phyloP scores from a whole-genome alignment of 2,329 filamentous ascomycete genomes.

The Cercospora brassicicola region DNA sequence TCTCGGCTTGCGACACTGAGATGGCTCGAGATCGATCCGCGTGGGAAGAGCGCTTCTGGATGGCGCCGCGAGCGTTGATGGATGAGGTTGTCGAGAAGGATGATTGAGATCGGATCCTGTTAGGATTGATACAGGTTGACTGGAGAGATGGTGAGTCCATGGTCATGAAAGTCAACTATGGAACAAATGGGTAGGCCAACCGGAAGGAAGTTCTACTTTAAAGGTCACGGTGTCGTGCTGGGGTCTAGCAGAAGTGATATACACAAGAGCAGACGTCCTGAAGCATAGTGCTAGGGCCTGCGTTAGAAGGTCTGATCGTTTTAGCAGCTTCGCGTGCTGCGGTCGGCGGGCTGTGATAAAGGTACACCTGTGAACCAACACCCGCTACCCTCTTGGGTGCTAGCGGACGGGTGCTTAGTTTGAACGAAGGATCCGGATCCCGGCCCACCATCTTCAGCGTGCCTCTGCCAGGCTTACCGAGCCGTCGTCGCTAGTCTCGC shows the following conservation, averaged over 20 bases:
- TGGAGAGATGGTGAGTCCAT: conserved; percentile 40
- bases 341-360: conserved; percentile 28
- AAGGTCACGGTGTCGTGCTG: conserved; percentile 23
- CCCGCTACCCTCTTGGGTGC: conserved; percentile 23
- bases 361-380: conserved; percentile 32
- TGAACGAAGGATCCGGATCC: conserved; percentile 28
- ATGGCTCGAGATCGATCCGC: conserved; percentile 33
- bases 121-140: conserved; percentile 22
- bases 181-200: conserved; percentile 27
- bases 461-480: conserved; percentile 13
- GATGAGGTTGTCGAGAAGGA: conserved; percentile 29
- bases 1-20: conserved; percentile 35
- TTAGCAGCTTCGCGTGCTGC: conserved; percentile 23
- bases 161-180: conserved; percentile 23
- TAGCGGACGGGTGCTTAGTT: conserved; percentile 30
- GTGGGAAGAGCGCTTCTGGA: conserved; percentile 33
- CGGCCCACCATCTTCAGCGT: conserved; percentile 22
- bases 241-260: conserved; percentile 26
- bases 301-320: conserved; percentile 29
- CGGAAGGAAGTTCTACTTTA: conserved; percentile 24
- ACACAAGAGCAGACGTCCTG: conserved; percentile 21
- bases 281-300: conserved; percentile 26
- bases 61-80: conserved; percentile 33
- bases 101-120: conserved; percentile 32
- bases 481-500: conserved; percentile 11